These are phyloP conservation scores for Clonostachys byssicola DNA, from an alignment of 2,329 filamentous ascomycete species.

Conservation along the genomic window DNA sequence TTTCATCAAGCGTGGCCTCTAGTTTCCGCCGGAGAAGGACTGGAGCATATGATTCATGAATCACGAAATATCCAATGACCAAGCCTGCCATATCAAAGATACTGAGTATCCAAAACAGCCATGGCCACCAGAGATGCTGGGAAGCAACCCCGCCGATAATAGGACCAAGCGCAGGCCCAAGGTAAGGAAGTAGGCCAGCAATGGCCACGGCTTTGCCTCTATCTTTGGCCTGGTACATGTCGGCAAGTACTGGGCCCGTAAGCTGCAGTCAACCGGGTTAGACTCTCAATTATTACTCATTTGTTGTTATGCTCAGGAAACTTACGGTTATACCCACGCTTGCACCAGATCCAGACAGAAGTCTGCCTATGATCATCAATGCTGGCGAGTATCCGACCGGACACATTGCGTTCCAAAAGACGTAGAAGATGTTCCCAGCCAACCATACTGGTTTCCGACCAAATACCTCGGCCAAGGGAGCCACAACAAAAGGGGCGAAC, in stretches of 20 bases:
- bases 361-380: constrained; percentile 20
- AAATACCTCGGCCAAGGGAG: constrained; percentile 24
- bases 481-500: constrained; percentile 24
- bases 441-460: constrained; percentile 27
- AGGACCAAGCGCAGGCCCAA: constrained; percentile 65
- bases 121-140: constrained; percentile 60
- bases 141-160: constrained; percentile 64
- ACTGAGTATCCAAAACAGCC: constrained; percentile 65
- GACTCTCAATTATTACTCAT: not conserved
- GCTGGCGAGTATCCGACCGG: constrained; percentile 19
- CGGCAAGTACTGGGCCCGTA: constrained; percentile 24
- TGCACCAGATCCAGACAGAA: constrained; percentile 16
- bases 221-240: constrained; percentile 25
- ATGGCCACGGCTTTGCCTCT: constrained; percentile 28
- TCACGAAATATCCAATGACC: constrained; percentile 46
- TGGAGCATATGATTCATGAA: constrained; percentile 56
- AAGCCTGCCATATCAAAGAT: constrained; percentile 54
- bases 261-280: constrained; percentile 11
- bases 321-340: constrained; percentile 20
- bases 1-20: not conserved
- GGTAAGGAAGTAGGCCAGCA: constrained; percentile 17
- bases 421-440: constrained; percentile 20
- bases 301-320: not conserved
- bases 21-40: constrained; percentile 39
- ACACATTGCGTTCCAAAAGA: constrained; percentile 27